A percentile compares a stretch with the other conserved stretches of the same genome.
These are phyloP conservation scores for Backusella circina DNA, from an alignment of 192 early-diverging fungal species.

Conservation along the genomic window DNA sequence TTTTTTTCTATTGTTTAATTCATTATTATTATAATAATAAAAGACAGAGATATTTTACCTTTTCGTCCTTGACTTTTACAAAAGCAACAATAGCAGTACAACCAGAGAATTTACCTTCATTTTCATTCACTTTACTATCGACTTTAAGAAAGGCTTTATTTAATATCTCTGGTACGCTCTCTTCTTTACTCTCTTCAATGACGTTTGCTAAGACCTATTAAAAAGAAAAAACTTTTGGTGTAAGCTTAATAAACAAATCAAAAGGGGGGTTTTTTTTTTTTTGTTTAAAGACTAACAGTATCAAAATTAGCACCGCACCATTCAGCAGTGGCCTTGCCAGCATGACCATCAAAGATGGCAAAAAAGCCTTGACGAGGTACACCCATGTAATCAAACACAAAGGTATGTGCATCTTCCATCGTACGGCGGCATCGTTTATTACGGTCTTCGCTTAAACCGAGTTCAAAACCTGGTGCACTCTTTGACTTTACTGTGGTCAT, in stretches of 20 bases:
- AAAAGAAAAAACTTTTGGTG: background rate
- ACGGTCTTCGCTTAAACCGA: constrained; percentile 81
- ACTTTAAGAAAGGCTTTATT: constrained; percentile 79
- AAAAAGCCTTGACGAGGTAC: constrained; percentile 83
- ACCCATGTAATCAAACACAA: constrained; percentile 78
- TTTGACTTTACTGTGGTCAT: background rate
- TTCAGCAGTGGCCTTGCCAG: constrained; percentile 90
- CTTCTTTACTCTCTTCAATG: constrained; percentile 46
- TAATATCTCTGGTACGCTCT: constrained; percentile 75
- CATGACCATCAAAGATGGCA: constrained; percentile 97
- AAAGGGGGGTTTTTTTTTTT: background rate
- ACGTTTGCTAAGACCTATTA: constrained; percentile 68
- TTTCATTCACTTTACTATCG: constrained; percentile 75
- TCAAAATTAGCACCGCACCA: constrained; percentile 92
- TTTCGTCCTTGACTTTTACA: constrained; percentile 42
- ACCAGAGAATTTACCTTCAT: constrained; percentile 80
- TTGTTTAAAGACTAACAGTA: constrained; percentile 46
- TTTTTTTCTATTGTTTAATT: constrained; percentile 8
- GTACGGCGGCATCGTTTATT: constrained; percentile 90
- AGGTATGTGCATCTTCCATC: constrained; percentile 97
- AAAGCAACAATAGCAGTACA: constrained; percentile 90
- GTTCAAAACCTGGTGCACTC: constrained; percentile 41
- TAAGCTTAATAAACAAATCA: background rate
- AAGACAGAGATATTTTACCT: constrained; percentile 6
- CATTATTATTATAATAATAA: background rate